Conservation (phyloP, 2,329 filamentous ascomycete species). For the Penicillium sp. region DNA sequence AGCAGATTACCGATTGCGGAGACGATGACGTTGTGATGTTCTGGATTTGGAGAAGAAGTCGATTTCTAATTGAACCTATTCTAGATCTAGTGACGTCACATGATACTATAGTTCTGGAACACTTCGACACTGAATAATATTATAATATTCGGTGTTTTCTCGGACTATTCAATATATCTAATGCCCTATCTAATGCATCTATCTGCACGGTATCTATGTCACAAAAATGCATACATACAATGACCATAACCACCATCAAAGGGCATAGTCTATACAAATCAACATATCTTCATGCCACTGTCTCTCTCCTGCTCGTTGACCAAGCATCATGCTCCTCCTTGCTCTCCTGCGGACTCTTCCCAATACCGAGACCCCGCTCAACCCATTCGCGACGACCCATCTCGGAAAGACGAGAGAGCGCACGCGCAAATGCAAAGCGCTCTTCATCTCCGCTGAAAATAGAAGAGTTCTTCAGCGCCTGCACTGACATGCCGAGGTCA, state of each 20-base stretch:
- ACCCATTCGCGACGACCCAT: conserved; percentile 97
- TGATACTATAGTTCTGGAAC: not conserved
- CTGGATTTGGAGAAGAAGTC: not conserved
- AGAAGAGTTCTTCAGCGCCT: conserved; percentile 74
- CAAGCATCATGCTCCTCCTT: conserved; percentile 46
- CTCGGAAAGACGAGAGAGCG: conserved; percentile 74
- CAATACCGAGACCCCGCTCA: conserved; percentile 61
- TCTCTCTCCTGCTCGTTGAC: conserved; percentile 45
- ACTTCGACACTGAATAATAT: not conserved
- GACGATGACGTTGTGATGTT: not conserved
- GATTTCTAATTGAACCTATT: not conserved
- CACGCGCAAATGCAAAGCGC: conserved; percentile 89
- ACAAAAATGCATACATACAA: not conserved
- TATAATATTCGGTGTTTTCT: too few relatives aligned
- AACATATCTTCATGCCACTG: conserved; percentile 46
- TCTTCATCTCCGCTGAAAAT: conserved; percentile 95
- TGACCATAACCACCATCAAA: not conserved
- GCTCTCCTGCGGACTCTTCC: conserved; percentile 42
- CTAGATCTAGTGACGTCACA: not conserved
- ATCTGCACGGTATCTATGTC: not conserved
- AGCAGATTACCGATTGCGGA: not conserved
- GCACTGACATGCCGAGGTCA: conserved; percentile 77
- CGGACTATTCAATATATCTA: not conserved
- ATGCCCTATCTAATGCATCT: not conserved
- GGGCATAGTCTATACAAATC: not conserved